Percentiles rank a stretch among this genome's conserved stretches.
phyloP scores from a whole-genome alignment of 495 filamentous ascomycete genomes.

The Tuber brumale region DNA sequence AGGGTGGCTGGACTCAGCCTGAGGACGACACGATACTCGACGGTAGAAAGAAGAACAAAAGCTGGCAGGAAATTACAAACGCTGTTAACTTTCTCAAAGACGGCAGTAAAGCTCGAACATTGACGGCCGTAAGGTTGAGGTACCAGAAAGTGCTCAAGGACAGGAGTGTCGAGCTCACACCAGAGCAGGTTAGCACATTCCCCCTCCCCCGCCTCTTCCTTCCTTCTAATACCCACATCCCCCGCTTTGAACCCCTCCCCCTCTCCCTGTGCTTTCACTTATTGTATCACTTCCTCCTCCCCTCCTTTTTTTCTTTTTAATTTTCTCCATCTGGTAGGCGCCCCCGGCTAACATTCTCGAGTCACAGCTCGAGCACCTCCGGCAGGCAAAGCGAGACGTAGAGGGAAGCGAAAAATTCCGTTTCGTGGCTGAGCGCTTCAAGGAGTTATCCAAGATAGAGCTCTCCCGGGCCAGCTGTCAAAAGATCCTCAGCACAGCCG shows the following conservation, averaged over 20 bases:
- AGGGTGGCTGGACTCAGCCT: slow-evolving; percentile 21
- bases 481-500: slow-evolving; percentile 8
- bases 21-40: slow-evolving; percentile 24
- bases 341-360: slow-evolving; percentile 4
- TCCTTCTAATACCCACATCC: not conserved
- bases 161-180: slow-evolving; percentile 18
- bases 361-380: slow-evolving; percentile 14
- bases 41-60: slow-evolving; percentile 16
- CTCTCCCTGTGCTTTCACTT: not conserved
- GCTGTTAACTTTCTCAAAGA: slow-evolving; percentile 10
- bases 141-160: slow-evolving; percentile 30
- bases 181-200: slow-evolving; percentile 13
- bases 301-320: not conserved
- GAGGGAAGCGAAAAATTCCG: slow-evolving; percentile 25
- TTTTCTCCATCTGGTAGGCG: not conserved
- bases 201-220: not conserved
- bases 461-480: slow-evolving; percentile 11
- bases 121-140: slow-evolving; percentile 22
- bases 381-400: slow-evolving; percentile 19
- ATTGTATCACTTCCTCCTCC: not conserved
- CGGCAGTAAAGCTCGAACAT: slow-evolving; percentile 13
- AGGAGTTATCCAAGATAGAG: slow-evolving; percentile 19
- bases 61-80: slow-evolving; percentile 27
- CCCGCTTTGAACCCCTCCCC: not conserved
- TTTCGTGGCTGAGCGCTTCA: slow-evolving; percentile 18